Evolutionary conservation across 805 yeast genomes (phyloP), one percentile per base, ranked within the genome.

Genomic region (Myxozyma neotropica): DNA sequence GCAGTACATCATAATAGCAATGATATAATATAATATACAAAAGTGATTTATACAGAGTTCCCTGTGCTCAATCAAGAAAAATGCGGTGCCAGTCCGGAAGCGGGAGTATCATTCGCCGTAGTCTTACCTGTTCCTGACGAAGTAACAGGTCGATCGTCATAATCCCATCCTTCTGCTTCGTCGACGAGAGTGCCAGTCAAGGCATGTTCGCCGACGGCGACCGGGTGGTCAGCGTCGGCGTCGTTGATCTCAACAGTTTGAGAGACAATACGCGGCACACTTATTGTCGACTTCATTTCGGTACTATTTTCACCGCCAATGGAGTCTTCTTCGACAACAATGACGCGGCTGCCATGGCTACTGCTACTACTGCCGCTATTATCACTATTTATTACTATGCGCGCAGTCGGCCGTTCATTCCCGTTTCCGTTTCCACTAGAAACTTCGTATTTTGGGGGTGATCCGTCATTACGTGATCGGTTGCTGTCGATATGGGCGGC

Each of bases 71-170:
- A n/a, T n/a, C n/a, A n/a, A n/a, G n/a, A n/a, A n/a, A n/a, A n/a
- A n/a, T n/a, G n/a, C n/a, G n/a, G n/a, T n/a, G n/a, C n/a, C n/a
- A n/a, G n/a, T n/a, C n/a, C n/a, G n/a, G n/a, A n/a, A n/a, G n/a
- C n/a, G n/a, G n/a, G n/a, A n/a, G n/a, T n/a, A n/a, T n/a, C n/a
- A n/a, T n/a, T n/a, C 43, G 21, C 23, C 2, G 42, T 15, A 7
- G 21, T n/a, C 21, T 38, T n/a, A 1, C 23, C 43, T 4, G 26
- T 19, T 29, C 40, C n/a, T 6, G 46, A 19, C 7, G n/a, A n/a
- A n/a, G n/a, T n/a, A n/a, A n/a, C n/a, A n/a, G 64, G 50, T 45
- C 53, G 63, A 35, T 58, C 57, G 33, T 59, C 60, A 36, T 24
- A 44, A 21, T 58, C 65, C 63, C 63, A 58, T 12, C 40, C 45